Conservation (phyloP, 257 asterid genomes). For the Nicotiana otophora region DNA sequence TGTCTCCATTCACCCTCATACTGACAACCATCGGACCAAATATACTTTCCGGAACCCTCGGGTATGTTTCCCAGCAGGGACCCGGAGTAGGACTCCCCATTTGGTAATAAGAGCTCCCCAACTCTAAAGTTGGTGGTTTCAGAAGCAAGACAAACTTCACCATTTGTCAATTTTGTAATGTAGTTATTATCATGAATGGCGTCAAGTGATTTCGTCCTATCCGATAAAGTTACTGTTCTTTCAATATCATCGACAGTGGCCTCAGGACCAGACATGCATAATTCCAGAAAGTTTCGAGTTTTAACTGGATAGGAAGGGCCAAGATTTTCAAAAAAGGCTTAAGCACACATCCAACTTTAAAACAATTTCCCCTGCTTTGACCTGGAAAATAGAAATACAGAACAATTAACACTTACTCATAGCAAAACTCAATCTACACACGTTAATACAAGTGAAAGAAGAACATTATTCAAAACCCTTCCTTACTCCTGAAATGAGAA, state of each 20-base stretch:
- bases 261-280: slow-evolving; percentile 96
- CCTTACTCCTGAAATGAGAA: neutral
- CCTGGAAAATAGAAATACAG: slow-evolving; percentile 1
- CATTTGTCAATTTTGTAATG: slow-evolving; percentile 29
- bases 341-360: slow-evolving; percentile 1
- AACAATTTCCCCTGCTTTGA: neutral
- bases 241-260: slow-evolving; percentile 47
- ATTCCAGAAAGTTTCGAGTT: slow-evolving; percentile 36
- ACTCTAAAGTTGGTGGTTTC: slow-evolving; percentile 41
- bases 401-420: neutral
- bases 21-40: slow-evolving; percentile 85
- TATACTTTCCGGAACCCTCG: slow-evolving; percentile 69
- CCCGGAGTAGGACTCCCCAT: slow-evolving; percentile 63
- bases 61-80: slow-evolving; percentile 62
- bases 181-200: slow-evolving; percentile 31
- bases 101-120: slow-evolving; percentile 42
- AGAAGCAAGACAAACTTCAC: slow-evolving; percentile 45
- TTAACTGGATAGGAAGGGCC: slow-evolving; percentile 22
- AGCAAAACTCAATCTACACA: neutral
- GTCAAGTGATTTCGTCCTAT: slow-evolving; percentile 55
- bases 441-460: neutral
- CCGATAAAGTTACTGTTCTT: slow-evolving; percentile 48
- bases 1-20: slow-evolving; percentile 91
- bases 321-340: slow-evolving; percentile 26
- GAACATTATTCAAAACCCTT: neutral